Evolutionary conservation across 257 asterid species (phyloP).

Genomic region (Solanum commersonii): DNA sequence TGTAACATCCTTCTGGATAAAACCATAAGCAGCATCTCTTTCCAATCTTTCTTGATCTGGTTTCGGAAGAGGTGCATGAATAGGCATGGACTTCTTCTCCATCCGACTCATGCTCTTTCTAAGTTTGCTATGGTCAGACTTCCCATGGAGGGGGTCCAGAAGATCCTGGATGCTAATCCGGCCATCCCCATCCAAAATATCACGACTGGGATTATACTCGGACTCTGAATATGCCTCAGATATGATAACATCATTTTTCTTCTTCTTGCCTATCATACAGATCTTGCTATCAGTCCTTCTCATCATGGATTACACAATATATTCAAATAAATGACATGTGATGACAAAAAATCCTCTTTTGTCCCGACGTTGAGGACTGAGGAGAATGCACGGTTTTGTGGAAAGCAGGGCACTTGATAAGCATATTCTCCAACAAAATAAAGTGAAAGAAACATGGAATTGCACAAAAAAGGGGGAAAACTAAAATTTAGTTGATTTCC

Average conservation of each 20-base stretch:
- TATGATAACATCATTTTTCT: slow-evolving; percentile 31
- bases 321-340: neutral
- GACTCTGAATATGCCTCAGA: slow-evolving; percentile 92
- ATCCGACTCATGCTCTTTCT: slow-evolving; percentile 34
- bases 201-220: slow-evolving; percentile 68
- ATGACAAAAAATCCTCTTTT: neutral
- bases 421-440: neutral
- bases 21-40: slow-evolving; percentile 55
- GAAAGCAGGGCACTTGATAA: neutral
- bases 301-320: neutral
- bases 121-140: slow-evolving; percentile 46
- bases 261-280: slow-evolving; percentile 41
- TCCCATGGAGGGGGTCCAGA: slow-evolving; percentile 57
- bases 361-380: neutral
- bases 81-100: slow-evolving; percentile 43
- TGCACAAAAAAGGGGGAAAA: neutral
- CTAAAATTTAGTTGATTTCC: neutral
- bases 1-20: slow-evolving; percentile 54
- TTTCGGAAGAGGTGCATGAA: slow-evolving; percentile 62
- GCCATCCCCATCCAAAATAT: slow-evolving; percentile 64
- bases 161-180: slow-evolving; percentile 63
- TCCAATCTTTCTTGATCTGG: slow-evolving; percentile 54
- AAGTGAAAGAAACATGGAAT: neutral
- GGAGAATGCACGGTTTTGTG: neutral
- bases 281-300: neutral